Percentiles rank a stretch among this genome's conserved stretches.
phyloP scores from a whole-genome alignment of 2,329 filamentous ascomycete genomes.

The Decorospora gaudefroyi region DNA sequence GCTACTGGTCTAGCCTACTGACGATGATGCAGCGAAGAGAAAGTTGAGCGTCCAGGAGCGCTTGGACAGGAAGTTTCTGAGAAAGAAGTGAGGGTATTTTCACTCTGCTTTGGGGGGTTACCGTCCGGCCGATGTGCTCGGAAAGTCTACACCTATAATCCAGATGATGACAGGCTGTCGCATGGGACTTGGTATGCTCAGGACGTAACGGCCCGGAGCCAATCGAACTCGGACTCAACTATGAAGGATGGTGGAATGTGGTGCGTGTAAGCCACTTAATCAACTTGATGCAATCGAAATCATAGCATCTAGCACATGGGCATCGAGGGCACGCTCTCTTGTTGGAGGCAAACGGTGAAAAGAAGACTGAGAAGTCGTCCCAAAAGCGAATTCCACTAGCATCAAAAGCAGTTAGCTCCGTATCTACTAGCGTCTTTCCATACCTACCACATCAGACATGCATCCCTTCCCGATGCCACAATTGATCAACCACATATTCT shows the following conservation, averaged over 20 bases:
- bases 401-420: not conserved
- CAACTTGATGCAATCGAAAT: not conserved
- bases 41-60: not conserved
- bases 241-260: too few relatives aligned
- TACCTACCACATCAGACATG: not conserved
- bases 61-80: not conserved
- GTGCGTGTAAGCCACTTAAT: too few relatives aligned
- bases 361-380: not conserved
- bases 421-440: not conserved
- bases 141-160: too few relatives aligned
- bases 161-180: too few relatives aligned
- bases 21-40: not conserved
- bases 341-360: not conserved
- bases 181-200: too few relatives aligned
- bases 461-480: too few relatives aligned
- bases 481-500: too few relatives aligned
- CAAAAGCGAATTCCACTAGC: not conserved
- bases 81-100: too few relatives aligned
- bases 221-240: too few relatives aligned
- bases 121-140: too few relatives aligned
- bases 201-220: too few relatives aligned
- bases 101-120: too few relatives aligned
- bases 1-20: not conserved
- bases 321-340: not conserved
- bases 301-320: not conserved